Evolutionary conservation across 2,329 filamentous ascomycete species (phyloP).

Genomic region (Calonectria henricotiae): DNA sequence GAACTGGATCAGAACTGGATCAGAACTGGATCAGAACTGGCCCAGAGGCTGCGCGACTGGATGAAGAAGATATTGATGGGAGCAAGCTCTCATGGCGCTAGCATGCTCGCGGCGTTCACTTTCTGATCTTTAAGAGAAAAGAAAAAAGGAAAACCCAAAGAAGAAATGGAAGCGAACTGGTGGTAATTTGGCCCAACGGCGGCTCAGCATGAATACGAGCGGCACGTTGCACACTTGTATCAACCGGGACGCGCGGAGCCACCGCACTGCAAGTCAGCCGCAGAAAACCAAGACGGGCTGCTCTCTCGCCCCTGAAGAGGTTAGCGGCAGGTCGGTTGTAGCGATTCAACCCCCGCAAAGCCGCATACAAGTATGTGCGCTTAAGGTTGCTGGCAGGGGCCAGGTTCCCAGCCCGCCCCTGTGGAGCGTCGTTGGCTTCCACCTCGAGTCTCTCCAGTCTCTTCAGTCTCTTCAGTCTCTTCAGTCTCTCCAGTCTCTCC

Average conservation of each 20-base stretch:
- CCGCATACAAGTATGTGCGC: not conserved
- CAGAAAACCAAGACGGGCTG: not conserved
- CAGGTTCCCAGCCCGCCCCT: too few relatives aligned
- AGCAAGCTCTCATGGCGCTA: not conserved
- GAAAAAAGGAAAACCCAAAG: too few relatives aligned
- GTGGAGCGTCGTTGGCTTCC: not conserved
- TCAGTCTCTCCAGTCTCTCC: too few relatives aligned
- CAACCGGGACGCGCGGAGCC: slow-evolving; percentile 12
- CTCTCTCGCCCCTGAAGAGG: not conserved
- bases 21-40: too few relatives aligned
- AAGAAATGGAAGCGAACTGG: not conserved
- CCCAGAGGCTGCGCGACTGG: not conserved
- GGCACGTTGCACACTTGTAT: not conserved
- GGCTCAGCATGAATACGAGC: slow-evolving; percentile 18
- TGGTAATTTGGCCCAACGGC: slow-evolving; percentile 1
- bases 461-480: too few relatives aligned
- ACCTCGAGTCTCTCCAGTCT: too few relatives aligned
- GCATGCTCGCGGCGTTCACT: not conserved
- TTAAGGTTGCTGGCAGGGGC: not conserved
- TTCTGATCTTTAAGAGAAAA: not conserved
- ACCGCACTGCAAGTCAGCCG: slow-evolving; percentile 11
- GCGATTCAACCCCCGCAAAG: not conserved
- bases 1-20: not conserved
- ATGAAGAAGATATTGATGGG: not conserved
- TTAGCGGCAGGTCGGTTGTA: not conserved